A percentile compares a stretch with the other conserved stretches of the same genome.
Conservation (phyloP, 176 grass and related monocot species). For the Cenchrus purpureus region DNA sequence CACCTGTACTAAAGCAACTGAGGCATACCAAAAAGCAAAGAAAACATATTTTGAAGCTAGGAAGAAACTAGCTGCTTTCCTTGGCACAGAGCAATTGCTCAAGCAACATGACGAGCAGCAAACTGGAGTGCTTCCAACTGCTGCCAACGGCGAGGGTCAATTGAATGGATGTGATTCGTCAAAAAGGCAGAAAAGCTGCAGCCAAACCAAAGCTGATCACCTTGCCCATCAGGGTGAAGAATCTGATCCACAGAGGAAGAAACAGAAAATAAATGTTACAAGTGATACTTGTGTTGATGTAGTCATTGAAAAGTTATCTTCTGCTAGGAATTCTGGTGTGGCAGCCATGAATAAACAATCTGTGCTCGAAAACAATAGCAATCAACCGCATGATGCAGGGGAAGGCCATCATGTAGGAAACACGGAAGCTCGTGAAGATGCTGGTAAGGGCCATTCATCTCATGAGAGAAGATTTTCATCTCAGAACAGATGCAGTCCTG, state of each 20-base stretch:
- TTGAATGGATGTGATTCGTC: slow-evolving; percentile 20
- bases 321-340: slow-evolving; percentile 23
- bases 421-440: slow-evolving; percentile 32
- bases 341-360: slow-evolving; percentile 16
- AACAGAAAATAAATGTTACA: slow-evolving; percentile 42
- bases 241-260: slow-evolving; percentile 30
- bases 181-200: background rate
- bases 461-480: slow-evolving; percentile 27
- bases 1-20: slow-evolving; percentile 50
- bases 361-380: slow-evolving; percentile 36
- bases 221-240: slow-evolving; percentile 11
- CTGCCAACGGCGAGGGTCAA: slow-evolving; percentile 15
- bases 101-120: slow-evolving; percentile 17
- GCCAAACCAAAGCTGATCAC: background rate
- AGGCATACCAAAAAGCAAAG: slow-evolving; percentile 54
- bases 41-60: slow-evolving; percentile 54
- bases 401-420: slow-evolving; percentile 17
- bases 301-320: slow-evolving; percentile 23
- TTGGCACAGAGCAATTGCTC: slow-evolving; percentile 21
- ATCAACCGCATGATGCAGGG: slow-evolving; percentile 34
- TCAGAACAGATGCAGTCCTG: slow-evolving; percentile 20
- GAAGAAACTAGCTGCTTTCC: slow-evolving; percentile 50
- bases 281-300: slow-evolving; percentile 25
- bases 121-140: slow-evolving; percentile 23
- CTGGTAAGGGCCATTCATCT: slow-evolving; percentile 27